Evolutionary conservation across 2,329 filamentous ascomycete species (phyloP), one percentile per base, ranked within the genome.

Genomic region (Akanthomyces dipterigenus): DNA sequence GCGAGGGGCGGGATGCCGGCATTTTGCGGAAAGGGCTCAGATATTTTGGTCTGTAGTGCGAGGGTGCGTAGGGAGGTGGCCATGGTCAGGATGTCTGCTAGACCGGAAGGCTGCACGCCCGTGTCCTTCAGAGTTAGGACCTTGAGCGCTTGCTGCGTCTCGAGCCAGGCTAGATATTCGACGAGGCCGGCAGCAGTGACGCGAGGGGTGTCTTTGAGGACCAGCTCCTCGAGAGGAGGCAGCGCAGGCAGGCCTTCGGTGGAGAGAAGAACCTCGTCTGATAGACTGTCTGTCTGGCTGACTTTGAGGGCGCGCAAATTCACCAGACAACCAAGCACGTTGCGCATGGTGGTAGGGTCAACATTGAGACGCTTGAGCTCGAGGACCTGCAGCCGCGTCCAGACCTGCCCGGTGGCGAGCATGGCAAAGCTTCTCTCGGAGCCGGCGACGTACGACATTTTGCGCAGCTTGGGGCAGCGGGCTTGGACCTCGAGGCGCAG

Each of bases 401-500:
- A 95, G 56, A 86, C 72, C 61, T 77, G 83, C 63, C 83, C 86
- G 62, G 82, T 80, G 8, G 85, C 82, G 45, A 97, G 78, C 59
- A 83, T 78, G 67, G 91, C 85, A 61, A 98, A 82, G 69, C 88
- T 89, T 61, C 83, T 83, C 76, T 97, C 93, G 1, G 90, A 83
- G 14, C 93, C 93, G 51, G 80, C 78, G 59, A 85, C 82, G 75
- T 96, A 98, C 59, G 85, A 88, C 91, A 96, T 97, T 76, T 95
- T 95, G 65, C 91, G 85, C 60, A 98, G 80, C 70, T 93, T 86
- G 12, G 88, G 86, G 72, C 93, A 97, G 55, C 90, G 82, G 24
- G 86, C 88, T 76, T 96, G 89, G 26, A 97, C 80, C 73, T 96
- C 93, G 67, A 95, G 85, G 64, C 91, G 87, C 66, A 98, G 78